Percentiles rank a stretch among this genome's conserved stretches.
Conservation (phyloP, 2,329 filamentous ascomycete genomes). For the Didymella sp. region DNA sequence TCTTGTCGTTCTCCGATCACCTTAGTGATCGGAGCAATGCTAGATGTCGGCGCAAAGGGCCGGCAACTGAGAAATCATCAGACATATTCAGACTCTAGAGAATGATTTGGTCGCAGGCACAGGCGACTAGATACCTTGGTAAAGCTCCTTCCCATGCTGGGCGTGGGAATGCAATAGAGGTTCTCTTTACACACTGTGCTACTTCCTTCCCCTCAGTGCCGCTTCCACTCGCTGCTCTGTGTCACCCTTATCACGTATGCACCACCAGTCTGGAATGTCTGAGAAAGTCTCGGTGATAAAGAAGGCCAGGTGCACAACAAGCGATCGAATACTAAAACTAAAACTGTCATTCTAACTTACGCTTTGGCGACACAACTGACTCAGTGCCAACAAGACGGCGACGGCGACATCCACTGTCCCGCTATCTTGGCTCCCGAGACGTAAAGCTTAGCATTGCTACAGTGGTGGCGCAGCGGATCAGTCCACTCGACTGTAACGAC, state of each 20-base stretch:
- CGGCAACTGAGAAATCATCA: neutral
- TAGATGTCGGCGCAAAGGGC: neutral
- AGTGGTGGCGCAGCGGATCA: slow-evolving; percentile 4
- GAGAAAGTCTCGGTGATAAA: no score
- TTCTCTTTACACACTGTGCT: neutral
- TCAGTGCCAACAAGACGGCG: neutral
- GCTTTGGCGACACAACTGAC: neutral
- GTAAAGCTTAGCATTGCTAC: slow-evolving; percentile 9
- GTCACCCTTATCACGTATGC: neutral
- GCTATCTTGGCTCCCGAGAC: slow-evolving; percentile 11
- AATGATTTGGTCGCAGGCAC: neutral
- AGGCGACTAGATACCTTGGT: neutral
- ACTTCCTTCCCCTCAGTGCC: neutral
- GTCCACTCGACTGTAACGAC: neutral
- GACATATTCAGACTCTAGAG: neutral
- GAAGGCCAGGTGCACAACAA: neutral
- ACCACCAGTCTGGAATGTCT: no score
- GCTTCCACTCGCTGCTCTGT: neutral
- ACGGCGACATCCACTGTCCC: neutral
- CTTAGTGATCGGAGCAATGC: neutral
- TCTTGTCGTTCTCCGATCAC: neutral
- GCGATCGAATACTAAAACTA: neutral
- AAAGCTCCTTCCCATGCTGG: neutral
- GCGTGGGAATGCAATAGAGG: neutral
- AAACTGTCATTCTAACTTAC: neutral